Conservation (phyloP, 257 asterid species). For the Vinca minor region DNA sequence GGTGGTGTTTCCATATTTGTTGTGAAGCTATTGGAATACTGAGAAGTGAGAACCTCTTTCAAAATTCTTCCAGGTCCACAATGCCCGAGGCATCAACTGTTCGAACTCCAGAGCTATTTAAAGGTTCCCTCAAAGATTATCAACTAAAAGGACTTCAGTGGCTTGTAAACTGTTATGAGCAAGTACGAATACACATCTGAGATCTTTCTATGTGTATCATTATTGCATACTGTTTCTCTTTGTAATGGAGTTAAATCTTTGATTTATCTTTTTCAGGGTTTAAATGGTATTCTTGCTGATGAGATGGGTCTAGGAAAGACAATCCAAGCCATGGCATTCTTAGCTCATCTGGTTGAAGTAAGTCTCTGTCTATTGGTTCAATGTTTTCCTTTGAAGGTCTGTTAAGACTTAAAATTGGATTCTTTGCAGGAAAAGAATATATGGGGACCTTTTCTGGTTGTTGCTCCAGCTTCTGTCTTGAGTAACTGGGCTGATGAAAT, state of each 20-base stretch:
- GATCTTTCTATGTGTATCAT: neutral
- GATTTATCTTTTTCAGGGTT: conserved; percentile 43
- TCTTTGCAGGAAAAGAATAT: conserved; percentile 74
- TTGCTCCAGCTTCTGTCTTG: conserved; percentile 96
- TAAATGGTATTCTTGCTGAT: conserved; percentile 99
- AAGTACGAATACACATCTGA: conserved; percentile 37
- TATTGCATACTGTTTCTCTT: conserved; percentile 9
- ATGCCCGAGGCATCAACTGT: conserved; percentile 96
- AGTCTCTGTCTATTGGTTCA: conserved; percentile 19
- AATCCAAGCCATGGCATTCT: conserved; percentile 97
- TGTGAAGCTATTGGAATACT: conserved; percentile 7
- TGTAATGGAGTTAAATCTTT: conserved; percentile 13
- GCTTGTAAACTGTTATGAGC: conserved; percentile 99
- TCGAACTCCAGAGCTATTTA: conserved; percentile 75
- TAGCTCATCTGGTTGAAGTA: conserved; percentile 98
- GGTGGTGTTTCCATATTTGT: conserved; percentile 6
- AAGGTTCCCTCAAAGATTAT: conserved; percentile 88
- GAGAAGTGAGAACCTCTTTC: conserved; percentile 12
- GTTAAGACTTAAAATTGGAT: conserved; percentile 21
- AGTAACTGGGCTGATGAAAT: conserved; percentile 98
- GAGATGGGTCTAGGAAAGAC: conserved; percentile 99
- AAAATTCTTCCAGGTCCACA: conserved; percentile 59
- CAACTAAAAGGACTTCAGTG: conserved; percentile 97
- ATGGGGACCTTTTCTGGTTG: conserved; percentile 99
- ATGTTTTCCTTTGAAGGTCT: conserved; percentile 5